A percentile compares a stretch with the other conserved stretches of the same genome.
Conservation (phyloP, 805 yeast genomes). For the Spathaspora passalidarum region DNA sequence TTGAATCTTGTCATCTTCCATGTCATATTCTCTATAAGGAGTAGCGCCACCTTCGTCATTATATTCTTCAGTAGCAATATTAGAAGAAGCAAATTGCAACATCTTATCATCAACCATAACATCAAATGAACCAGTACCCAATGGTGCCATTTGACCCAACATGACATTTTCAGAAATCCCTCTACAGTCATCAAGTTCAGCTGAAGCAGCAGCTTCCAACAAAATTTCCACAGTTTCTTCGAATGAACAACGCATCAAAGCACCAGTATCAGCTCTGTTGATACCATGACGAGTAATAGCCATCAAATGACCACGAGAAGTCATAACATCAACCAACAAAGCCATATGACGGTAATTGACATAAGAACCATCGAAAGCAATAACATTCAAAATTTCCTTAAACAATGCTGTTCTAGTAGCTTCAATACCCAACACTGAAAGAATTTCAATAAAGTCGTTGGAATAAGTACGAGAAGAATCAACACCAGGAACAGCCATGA, state of each 20-base stretch:
- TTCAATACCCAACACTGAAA: conserved; percentile 95
- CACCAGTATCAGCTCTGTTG: conserved; percentile 98
- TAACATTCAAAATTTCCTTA: conserved; percentile 92
- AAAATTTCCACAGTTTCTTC: conserved; percentile 98
- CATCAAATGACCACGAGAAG: conserved; percentile 96
- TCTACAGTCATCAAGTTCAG: conserved; percentile 95
- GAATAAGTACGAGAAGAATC: conserved; percentile 89
- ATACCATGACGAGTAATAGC: conserved; percentile 99
- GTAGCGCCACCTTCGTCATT: conserved; percentile 75
- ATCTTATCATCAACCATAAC: conserved; percentile 90
- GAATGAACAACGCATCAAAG: conserved; percentile 98
- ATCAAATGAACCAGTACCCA: conserved; percentile 98
- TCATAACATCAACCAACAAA: conserved; percentile 95
- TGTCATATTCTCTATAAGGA: conserved; percentile 73
- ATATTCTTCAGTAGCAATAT: conserved; percentile 29
- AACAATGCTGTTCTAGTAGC: conserved; percentile 95
- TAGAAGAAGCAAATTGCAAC: conserved; percentile 63
- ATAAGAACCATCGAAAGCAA: conserved; percentile 99
- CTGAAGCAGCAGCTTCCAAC: conserved; percentile 97
- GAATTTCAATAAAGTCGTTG: conserved; percentile 92
- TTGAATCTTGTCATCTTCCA: conserved; percentile 58
- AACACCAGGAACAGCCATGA: conserved; percentile 92
- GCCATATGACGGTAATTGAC: conserved; percentile 99
- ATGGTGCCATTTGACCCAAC: conserved; percentile 97
- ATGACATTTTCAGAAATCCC: conserved; percentile 98